Evolutionary conservation across 2,329 filamentous ascomycete species (phyloP), one percentile per base, ranked within the genome.

Genomic region (Venturia oleaginea): DNA sequence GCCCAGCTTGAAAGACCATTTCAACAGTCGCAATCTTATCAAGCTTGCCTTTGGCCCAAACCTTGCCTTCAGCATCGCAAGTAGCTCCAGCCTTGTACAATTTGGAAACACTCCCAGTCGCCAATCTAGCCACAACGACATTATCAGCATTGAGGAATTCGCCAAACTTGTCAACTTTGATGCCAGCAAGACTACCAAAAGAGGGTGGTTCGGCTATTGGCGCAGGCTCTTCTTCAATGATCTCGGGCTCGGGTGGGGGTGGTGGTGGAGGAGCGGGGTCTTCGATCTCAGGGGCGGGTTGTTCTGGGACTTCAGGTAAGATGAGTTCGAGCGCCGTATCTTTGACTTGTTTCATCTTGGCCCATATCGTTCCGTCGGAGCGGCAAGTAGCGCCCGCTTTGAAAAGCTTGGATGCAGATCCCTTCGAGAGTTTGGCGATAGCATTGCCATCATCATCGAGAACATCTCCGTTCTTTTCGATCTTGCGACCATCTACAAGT

Each of bases 341-440:
- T 40, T 76, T 75, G 65, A 79, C 72, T 57, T 80, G 76, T 51
- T 85, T 85, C 59, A 84, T 81, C 72, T 81, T 84, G 71, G 86
- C 85, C 70, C 86, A 79, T 64, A 87, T 83, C 69, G 87, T 85
- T 22, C 85, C 85, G 72, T 86, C 78, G 65, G 80, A 81, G 67
- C 87, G 86, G 68, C 86, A 78, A 73, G 86, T 87, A 76, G 86
- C 86, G 65, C 85, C 81, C 24, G 86, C 83, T 67, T 85, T 72
- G 68, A 34, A 74, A 72, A 61, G 65, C 67, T 65, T 78, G 77
- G 68, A 76, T 74, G 64, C 79, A 76, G 80, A 76, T 46, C 75
- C 76, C 48, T 80, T 76, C 15, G 76, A 75, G 59, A 81, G 76
- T 43, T 80, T 75, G 55, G 77, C 81, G 42, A 83, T 75, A 54